phyloP scores from a whole-genome alignment of 768 basidiomycete species.

The Kwoniella europaea region DNA sequence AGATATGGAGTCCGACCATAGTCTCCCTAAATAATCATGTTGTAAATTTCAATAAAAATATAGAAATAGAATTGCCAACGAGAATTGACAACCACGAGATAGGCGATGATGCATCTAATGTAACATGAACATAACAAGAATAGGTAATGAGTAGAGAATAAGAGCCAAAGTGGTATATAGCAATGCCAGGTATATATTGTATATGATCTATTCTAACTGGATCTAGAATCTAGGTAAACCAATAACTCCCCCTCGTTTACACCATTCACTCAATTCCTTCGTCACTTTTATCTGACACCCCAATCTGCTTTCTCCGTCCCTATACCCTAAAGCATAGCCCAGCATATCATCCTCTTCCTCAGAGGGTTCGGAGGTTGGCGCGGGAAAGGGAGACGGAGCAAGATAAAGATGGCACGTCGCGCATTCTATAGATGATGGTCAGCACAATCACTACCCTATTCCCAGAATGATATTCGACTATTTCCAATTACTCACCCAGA shows the following conservation, averaged over 20 bases:
- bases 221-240: slow-evolving; percentile 48
- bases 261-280: slow-evolving; percentile 46
- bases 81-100: no score
- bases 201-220: background rate
- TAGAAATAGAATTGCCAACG: no score
- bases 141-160: no score
- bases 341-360: slow-evolving; percentile 56
- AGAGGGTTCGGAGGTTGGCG: slow-evolving; percentile 35
- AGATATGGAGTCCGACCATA: slow-evolving; percentile 34
- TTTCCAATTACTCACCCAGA: slow-evolving; percentile 34
- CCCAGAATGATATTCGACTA: background rate
- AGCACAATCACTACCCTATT: no score
- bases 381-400: slow-evolving; percentile 4
- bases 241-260: slow-evolving; percentile 38
- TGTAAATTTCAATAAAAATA: slow-evolving; percentile 4
- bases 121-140: background rate
- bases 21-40: background rate
- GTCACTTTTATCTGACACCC: slow-evolving; percentile 55
- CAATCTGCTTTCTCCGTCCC: slow-evolving; percentile 47
- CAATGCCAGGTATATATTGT: slow-evolving; percentile 19
- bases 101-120: background rate
- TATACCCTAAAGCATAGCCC: slow-evolving; percentile 49
- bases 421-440: slow-evolving; percentile 43
- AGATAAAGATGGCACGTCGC: slow-evolving; percentile 57
- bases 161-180: slow-evolving; percentile 1